Evolutionary conservation across 371 early-diverging fungal genomes (phyloP), one percentile per base, ranked within the genome.

Genomic region (Actinomortierella wolfii): DNA sequence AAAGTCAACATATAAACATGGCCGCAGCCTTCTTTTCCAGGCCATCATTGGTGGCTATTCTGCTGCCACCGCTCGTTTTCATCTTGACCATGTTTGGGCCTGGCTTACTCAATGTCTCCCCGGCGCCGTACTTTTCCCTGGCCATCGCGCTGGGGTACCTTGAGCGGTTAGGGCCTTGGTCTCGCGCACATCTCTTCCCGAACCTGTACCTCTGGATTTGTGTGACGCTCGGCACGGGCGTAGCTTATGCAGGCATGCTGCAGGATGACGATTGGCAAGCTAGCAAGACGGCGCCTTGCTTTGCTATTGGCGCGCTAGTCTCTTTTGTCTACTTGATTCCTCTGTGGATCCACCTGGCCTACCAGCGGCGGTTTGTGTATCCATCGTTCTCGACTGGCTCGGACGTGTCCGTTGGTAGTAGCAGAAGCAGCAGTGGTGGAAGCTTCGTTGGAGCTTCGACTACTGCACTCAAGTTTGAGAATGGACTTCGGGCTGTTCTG

Each of bases 171-270:
- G 65, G 73, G 1, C 56, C 65, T 1, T 66, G 73, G 65, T 71
- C 73, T 21, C 20, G 50, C 41, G 60, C 71, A n/a, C 39, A 54
- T 28, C 45, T 71, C 18, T 46, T 71, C 45, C 73, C 73, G 6
- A 61, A 59, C 50, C 56, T 71, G 25, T 71, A 71, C 51, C 55
- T 71, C 11, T 55, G 56, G 18, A 58, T 58, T 18, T 65, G 61
- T 39, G 24, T 71, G n/a, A 54, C 56, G 9, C 59, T 71, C 26
- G 73, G 73, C 42, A 65, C 66, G 0, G 73, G 73, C 0, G 15
- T 71, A 1, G 73, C 66, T 5, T 71, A 71, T 26, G 42, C 56
- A 0, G 73, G 73, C 24, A 71, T 71, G 73, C 59, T 71, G 6
- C 73, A 71, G 41, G 62, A 65, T 2, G 59, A 24, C 21, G 51